phyloP scores from a whole-genome alignment of 345 rosid species.

The Lumnitzera racemosa region DNA sequence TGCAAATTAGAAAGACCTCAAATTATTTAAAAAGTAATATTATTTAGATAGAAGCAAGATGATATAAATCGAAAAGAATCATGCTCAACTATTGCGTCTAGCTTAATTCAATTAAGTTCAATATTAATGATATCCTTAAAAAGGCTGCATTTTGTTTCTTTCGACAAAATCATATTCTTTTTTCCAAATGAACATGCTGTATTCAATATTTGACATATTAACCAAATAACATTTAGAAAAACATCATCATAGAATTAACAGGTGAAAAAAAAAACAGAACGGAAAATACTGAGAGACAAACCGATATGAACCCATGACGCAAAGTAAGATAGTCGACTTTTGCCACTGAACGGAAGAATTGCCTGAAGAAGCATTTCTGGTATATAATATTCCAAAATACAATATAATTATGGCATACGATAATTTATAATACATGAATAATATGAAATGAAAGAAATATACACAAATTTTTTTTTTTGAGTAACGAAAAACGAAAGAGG shows the following conservation, averaged over 20 bases:
- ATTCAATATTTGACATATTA: not conserved
- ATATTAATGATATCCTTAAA: too few relatives aligned
- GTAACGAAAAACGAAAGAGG: not conserved
- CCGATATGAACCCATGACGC: constrained; percentile 69
- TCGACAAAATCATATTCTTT: too few relatives aligned
- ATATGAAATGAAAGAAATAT: not conserved
- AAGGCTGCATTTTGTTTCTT: too few relatives aligned
- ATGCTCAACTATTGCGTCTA: too few relatives aligned
- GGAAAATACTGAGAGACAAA: constrained; percentile 14
- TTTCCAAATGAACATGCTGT: too few relatives aligned
- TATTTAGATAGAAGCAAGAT: too few relatives aligned
- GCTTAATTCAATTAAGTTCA: too few relatives aligned
- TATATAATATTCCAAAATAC: not conserved
- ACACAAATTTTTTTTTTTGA: not conserved
- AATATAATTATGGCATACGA: not conserved
- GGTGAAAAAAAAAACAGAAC: not conserved
- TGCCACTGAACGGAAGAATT: constrained; percentile 57
- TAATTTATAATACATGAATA: not conserved
- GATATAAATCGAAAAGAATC: too few relatives aligned
- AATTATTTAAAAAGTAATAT: too few relatives aligned
- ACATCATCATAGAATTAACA: not conserved
- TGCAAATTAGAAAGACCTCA: not conserved
- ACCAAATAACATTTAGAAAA: not conserved
- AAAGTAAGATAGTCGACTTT: constrained; percentile 72
- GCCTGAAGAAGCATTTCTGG: constrained; percentile 73